Evolutionary conservation across 306 rosid genomes (phyloP).

Genomic region (Sphenostylis stenocarpa): DNA sequence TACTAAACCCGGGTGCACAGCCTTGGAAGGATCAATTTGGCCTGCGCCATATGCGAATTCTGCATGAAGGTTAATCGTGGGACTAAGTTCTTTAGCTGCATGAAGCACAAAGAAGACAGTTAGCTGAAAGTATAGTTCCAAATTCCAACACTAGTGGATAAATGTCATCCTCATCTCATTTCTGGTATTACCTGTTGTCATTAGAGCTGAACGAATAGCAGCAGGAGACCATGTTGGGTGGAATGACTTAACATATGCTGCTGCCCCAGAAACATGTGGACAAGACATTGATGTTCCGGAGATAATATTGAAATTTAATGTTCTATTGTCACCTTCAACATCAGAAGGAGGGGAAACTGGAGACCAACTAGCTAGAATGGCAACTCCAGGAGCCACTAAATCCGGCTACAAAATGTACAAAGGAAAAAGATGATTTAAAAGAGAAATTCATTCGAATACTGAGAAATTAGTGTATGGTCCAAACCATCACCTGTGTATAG

Average conservation of each 20-base stretch:
- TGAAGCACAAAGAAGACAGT: neutral
- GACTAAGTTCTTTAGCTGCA: constrained; percentile 36
- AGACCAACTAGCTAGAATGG: constrained; percentile 51
- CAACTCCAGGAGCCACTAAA: constrained; percentile 45
- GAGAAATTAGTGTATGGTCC: neutral
- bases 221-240: constrained; percentile 48
- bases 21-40: constrained; percentile 39
- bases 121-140: neutral
- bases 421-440: neutral
- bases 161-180: neutral
- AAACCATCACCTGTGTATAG: neutral
- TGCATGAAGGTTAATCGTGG: constrained; percentile 3
- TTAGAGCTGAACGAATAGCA: constrained; percentile 36
- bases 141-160: neutral
- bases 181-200: constrained; percentile 38
- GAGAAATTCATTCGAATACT: neutral
- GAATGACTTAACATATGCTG: constrained; percentile 37
- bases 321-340: constrained; percentile 26
- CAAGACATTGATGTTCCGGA: constrained; percentile 51
- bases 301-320: constrained; percentile 23
- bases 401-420: constrained; percentile 26
- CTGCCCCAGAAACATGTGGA: constrained; percentile 38
- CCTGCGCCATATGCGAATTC: constrained; percentile 51
- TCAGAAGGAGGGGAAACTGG: constrained; percentile 11
- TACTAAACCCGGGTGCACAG: constrained; percentile 39